These are phyloP conservation scores for Linum trigynum DNA, from an alignment of 345 rosid genomes.

Conservation along the genomic window DNA sequence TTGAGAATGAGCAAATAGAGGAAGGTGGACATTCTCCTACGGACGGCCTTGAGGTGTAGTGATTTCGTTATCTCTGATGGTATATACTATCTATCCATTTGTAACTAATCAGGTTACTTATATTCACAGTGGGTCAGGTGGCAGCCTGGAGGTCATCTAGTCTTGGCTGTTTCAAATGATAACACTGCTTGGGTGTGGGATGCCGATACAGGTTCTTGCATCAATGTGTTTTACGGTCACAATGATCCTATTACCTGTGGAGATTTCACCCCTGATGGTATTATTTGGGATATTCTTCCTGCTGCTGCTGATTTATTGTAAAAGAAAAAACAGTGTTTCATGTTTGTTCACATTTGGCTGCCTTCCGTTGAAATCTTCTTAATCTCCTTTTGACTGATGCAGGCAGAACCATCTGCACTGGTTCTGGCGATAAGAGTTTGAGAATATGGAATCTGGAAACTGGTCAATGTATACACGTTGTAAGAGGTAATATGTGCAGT, in stretches of 20 bases:
- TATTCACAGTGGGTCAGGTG: slow-evolving; percentile 74
- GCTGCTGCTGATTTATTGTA: no score
- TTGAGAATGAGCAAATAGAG: neutral
- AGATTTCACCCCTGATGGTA: slow-evolving; percentile 95
- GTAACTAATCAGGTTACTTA: slow-evolving; percentile 10
- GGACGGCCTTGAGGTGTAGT: slow-evolving; percentile 57
- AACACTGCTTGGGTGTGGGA: slow-evolving; percentile 89
- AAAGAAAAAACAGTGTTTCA: neutral
- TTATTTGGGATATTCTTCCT: slow-evolving; percentile 5
- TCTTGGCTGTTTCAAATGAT: slow-evolving; percentile 85
- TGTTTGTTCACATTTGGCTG: neutral
- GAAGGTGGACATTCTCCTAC: slow-evolving; percentile 16
- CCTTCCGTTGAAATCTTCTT: neutral
- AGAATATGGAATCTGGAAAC: slow-evolving; percentile 84
- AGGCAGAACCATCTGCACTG: slow-evolving; percentile 88
- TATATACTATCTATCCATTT: neutral
- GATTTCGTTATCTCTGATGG: neutral
- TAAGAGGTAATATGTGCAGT: slow-evolving; percentile 38
- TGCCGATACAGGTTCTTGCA: slow-evolving; percentile 65
- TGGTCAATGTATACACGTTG: slow-evolving; percentile 59
- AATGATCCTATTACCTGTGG: slow-evolving; percentile 67
- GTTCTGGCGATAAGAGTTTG: slow-evolving; percentile 84
- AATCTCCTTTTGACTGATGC: slow-evolving; percentile 11
- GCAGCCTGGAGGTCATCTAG: slow-evolving; percentile 87
- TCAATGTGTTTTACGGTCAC: slow-evolving; percentile 73